A percentile compares a stretch with the other conserved stretches of the same genome.
Evolutionary conservation across 1,284 basidiomycete genomes (phyloP).

Genomic region (Rhodotorula sp.): DNA sequence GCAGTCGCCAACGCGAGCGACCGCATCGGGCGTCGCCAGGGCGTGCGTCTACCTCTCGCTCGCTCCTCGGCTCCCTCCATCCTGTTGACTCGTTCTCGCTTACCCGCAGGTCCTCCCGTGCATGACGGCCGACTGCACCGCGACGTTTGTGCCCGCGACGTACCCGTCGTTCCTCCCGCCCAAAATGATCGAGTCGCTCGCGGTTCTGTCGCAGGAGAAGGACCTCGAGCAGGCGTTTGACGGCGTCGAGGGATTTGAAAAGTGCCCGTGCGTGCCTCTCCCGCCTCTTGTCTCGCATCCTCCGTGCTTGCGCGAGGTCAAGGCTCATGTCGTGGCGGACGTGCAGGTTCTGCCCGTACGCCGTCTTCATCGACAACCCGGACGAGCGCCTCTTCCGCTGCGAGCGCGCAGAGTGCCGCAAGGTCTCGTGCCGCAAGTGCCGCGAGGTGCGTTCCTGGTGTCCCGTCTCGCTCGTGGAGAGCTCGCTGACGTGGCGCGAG

Average conservation of each 20-base stretch:
- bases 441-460: slow-evolving; percentile 25
- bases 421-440: slow-evolving; percentile 42
- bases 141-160: slow-evolving; percentile 30
- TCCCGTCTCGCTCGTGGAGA: not conserved
- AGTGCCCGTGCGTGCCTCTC: slow-evolving; percentile 38
- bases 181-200: slow-evolving; percentile 31
- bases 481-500: not conserved
- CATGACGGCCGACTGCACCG: slow-evolving; percentile 43
- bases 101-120: slow-evolving; percentile 37
- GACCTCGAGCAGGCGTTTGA: slow-evolving; percentile 40
- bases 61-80: too few relatives aligned
- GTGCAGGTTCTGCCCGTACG: slow-evolving; percentile 41
- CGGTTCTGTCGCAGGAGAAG: slow-evolving; percentile 39
- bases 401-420: slow-evolving; percentile 34
- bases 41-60: slow-evolving; percentile 11
- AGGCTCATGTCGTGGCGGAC: rapidly evolving
- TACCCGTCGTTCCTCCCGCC: slow-evolving; percentile 31
- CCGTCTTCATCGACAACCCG: slow-evolving; percentile 42
- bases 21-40: slow-evolving; percentile 37
- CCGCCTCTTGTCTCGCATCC: too few relatives aligned
- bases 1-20: slow-evolving; percentile 35
- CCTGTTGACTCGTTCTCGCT: rapidly evolving
- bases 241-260: slow-evolving; percentile 40
- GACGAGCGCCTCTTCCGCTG: slow-evolving; percentile 43
- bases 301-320: not conserved